Base-by-base conservation (phyloP, 2,329 filamentous ascomycete genomes). In the Talaromyces amestolkiae region DNA sequence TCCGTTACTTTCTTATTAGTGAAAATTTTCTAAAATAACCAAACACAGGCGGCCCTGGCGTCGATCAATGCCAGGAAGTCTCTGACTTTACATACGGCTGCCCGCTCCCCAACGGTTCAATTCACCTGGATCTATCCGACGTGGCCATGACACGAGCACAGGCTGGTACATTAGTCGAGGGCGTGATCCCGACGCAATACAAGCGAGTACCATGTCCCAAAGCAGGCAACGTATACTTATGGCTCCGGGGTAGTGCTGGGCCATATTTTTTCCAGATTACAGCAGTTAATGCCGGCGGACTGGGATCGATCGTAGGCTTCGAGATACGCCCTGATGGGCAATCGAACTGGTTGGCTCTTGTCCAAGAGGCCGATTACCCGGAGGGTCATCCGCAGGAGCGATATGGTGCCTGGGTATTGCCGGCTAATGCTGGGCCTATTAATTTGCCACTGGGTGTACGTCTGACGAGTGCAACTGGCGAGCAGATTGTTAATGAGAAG, bases 351-450 rank as follows among this genome's bases (percentile, higher is more conserved):
- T 8, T 61, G 45, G 31, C 59, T 51, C 43, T 61, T 22, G 33
- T 61, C 11, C 59, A 61, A n/a, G 59, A 51, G 59, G 43, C 33
- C 59, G 59, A 61, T 37, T 61, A 61, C 31, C 59, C 59, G 6
- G 59, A 51, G 41, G 59, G 59, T 17, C 59, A 61, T 61, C 59
- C 59, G n/a, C 59, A 61, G 59, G 59, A 61, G 33, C 59, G 59
- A 39, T 61, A 61, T 17, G 59, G 59, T 37, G 59, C 59, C 13
- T 61, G 59, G 59, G 47, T 45, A 5, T 27, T 61, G 15, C 59
- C 59, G 1, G 43, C 59, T 49, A 61, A 61, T 19, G 41, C 59
- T 39, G 43, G 43, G 17, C 43, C 45, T 10, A 51, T 61, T 17
- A 43, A 31, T 27, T 27, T 61, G 39, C 59, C 59, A 61, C 39